These are phyloP conservation scores for Cyclocybe cylindracea DNA, from an alignment of 768 basidiomycete species.

Conservation along the genomic window DNA sequence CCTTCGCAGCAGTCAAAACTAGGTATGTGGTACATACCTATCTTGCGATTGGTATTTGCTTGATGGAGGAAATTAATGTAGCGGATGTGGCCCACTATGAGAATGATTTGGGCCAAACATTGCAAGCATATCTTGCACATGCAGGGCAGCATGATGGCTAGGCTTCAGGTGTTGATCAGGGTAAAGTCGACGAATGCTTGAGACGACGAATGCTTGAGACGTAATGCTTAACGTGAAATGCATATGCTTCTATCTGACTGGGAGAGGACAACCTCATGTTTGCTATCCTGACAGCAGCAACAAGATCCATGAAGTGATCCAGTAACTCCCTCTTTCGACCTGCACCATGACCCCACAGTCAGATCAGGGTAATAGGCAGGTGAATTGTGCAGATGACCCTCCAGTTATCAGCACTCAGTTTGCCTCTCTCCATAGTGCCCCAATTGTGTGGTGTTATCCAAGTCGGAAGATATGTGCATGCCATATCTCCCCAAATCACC, in stretches of 20 bases:
- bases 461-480: slow-evolving; percentile 16
- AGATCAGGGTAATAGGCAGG: too few relatives aligned
- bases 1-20: neutral
- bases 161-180: too few relatives aligned
- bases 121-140: slow-evolving; percentile 18
- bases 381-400: slow-evolving; percentile 26
- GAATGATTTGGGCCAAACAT: slow-evolving; percentile 27
- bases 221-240: slow-evolving; percentile 20
- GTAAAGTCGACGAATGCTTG: too few relatives aligned
- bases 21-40: slow-evolving; percentile 14
- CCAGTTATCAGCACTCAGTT: slow-evolving; percentile 32
- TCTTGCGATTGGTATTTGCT: slow-evolving; percentile 21
- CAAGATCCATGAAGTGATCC: slow-evolving; percentile 13
- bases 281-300: too few relatives aligned
- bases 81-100: slow-evolving; percentile 25
- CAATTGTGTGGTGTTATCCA: slow-evolving; percentile 31
- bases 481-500: slow-evolving; percentile 30
- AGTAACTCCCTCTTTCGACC: slow-evolving; percentile 20
- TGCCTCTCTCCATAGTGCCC: slow-evolving; percentile 28
- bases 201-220: slow-evolving; percentile 2
- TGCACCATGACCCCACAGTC: slow-evolving; percentile 18
- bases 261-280: too few relatives aligned
- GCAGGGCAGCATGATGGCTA: slow-evolving; percentile 24
- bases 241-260: slow-evolving; percentile 18
- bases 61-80: too few relatives aligned